Evolutionary conservation across 352 stramenopile species (phyloP).

Genomic region (Globisporangium paroecandrum): DNA sequence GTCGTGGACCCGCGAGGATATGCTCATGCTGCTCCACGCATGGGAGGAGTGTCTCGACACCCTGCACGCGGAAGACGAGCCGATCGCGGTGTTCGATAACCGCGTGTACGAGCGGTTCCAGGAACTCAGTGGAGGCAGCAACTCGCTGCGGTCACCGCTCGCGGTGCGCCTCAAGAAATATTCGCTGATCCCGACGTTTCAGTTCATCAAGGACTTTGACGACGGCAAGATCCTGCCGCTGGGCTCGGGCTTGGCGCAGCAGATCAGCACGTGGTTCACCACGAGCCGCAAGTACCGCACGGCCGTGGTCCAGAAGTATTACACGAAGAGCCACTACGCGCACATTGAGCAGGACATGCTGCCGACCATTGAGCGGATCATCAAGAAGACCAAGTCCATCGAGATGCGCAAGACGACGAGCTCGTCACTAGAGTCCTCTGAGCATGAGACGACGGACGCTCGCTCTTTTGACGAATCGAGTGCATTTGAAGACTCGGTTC

Average conservation of each 20-base stretch:
- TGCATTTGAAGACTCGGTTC: background rate
- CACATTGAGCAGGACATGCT: conserved; percentile 12
- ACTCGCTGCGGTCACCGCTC: background rate
- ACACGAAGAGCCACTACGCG: conserved; percentile 15
- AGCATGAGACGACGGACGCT: background rate
- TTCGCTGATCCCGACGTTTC: conserved; percentile 12
- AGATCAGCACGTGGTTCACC: conserved; percentile 7
- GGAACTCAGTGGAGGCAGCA: background rate
- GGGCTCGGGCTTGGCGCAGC: background rate
- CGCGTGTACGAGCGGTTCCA: conserved; percentile 12
- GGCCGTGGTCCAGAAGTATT: conserved; percentile 5
- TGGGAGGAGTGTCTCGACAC: conserved; percentile 12
- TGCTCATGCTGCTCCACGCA: conserved; percentile 9
- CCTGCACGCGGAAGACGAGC: background rate
- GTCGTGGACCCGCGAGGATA: conserved; percentile 13
- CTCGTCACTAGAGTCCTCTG: background rate
- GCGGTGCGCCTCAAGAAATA: conserved; percentile 14
- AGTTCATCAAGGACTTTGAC: conserved; percentile 16
- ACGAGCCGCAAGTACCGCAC: conserved; percentile 9
- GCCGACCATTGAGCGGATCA: conserved; percentile 9
- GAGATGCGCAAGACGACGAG: conserved; percentile 1
- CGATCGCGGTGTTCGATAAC: conserved; percentile 10
- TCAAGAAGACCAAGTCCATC: conserved; percentile 1
- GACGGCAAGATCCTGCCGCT: background rate
- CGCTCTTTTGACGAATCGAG: background rate